Conservation (phyloP, 305 asterid genomes). For the Plantago coronopus region DNA sequence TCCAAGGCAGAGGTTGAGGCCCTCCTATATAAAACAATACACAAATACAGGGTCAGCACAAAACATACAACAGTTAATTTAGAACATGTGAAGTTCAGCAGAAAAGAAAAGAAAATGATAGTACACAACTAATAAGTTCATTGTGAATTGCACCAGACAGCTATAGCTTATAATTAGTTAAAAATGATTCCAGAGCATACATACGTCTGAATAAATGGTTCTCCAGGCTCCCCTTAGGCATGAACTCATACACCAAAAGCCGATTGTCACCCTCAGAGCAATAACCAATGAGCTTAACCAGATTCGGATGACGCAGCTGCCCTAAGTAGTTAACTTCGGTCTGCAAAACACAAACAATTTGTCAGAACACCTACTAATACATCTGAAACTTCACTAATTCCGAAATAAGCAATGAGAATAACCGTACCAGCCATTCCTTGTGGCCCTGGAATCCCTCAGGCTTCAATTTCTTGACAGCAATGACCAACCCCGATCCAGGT, state of each 20-base stretch:
- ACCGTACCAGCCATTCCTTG: conserved; percentile 95
- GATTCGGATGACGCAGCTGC: conserved; percentile 83
- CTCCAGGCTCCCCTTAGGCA: conserved; percentile 97
- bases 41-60: conserved; percentile 5
- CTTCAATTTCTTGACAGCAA: conserved; percentile 90
- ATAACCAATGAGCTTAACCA: conserved; percentile 91
- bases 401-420: background rate
- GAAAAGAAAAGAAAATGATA: too few relatives aligned
- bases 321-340: conserved; percentile 92
- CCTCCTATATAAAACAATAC: conserved; percentile 65
- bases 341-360: conserved; percentile 39
- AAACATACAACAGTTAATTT: background rate
- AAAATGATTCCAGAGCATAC: conserved; percentile 14
- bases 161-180: conserved; percentile 2
- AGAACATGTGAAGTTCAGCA: background rate
- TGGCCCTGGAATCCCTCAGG: conserved; percentile 98
- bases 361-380: conserved; percentile 17
- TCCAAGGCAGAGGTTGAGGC: conserved; percentile 81
- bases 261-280: conserved; percentile 87
- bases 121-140: too few relatives aligned
- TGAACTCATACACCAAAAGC: conserved; percentile 86
- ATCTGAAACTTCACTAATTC: background rate
- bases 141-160: too few relatives aligned
- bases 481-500: conserved; percentile 89
- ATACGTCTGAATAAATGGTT: conserved; percentile 89